These are phyloP conservation scores for Arachis monticola DNA, from an alignment of 331 rosid species.

Conservation along the genomic window DNA sequence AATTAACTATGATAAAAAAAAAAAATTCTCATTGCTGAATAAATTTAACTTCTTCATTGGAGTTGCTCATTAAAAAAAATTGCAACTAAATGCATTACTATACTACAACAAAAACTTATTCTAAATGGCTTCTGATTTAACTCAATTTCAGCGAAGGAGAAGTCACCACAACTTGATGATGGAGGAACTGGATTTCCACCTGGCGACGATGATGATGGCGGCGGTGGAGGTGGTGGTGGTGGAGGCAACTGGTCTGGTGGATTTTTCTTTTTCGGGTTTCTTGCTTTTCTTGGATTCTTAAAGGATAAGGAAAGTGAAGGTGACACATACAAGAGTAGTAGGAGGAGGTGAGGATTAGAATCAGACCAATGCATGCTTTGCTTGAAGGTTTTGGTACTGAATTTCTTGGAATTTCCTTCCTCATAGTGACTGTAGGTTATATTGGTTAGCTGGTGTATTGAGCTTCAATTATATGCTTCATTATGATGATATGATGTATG, in stretches of 20 bases:
- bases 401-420: conserved; percentile 26
- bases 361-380: conserved; percentile 7
- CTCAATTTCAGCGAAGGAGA: conserved; percentile 80
- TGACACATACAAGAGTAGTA: conserved; percentile 49
- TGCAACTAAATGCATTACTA: conserved; percentile 6
- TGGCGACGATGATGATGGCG: conserved; percentile 84
- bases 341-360: conserved; percentile 56
- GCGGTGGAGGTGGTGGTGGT: conserved; percentile 94
- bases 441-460: conserved; percentile 11
- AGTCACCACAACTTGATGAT: conserved; percentile 83
- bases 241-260: conserved; percentile 98
- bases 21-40: no score
- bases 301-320: conserved; percentile 86
- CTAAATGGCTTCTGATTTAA: conserved; percentile 2
- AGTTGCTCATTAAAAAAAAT: neutral
- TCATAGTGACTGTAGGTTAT: conserved; percentile 16
- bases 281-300: conserved; percentile 82
- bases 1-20: neutral
- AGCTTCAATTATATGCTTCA: conserved; percentile 16
- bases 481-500: conserved; percentile 17
- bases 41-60: neutral
- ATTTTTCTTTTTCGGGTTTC: conserved; percentile 95
- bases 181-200: conserved; percentile 88
- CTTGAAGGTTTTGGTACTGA: no score
- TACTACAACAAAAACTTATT: conserved; percentile 13